Percentiles rank a stretch among this genome's conserved stretches.
Evolutionary conservation across 129 eudicot genomes (phyloP).

Genomic region (Erigeron canadensis): DNA sequence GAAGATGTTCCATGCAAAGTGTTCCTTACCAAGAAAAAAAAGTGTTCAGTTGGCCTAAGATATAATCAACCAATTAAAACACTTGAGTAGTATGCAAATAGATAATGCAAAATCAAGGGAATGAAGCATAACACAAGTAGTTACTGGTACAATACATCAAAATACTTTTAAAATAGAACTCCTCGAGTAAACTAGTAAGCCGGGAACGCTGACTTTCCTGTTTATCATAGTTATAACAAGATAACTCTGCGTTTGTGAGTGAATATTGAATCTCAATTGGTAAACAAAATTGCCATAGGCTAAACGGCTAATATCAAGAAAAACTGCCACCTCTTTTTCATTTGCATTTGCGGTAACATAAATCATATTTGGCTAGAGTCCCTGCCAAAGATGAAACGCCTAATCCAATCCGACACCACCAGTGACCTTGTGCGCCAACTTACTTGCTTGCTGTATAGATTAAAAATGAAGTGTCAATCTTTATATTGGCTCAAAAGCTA

Average conservation of each 20-base stretch:
- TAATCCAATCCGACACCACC: conserved; percentile 44
- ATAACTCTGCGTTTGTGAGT: background rate
- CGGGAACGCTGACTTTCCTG: background rate
- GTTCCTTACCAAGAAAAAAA: too few species aligned
- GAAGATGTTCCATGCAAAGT: too few species aligned
- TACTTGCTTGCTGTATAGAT: conserved; percentile 44
- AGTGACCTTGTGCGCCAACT: conserved; percentile 21
- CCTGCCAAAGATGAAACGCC: conserved; percentile 82
- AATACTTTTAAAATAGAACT: background rate
- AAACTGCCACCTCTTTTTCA: background rate
- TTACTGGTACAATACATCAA: conserved; percentile 3
- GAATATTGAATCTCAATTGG: conserved; percentile 5
- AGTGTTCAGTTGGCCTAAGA: too few species aligned
- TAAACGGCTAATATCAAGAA: background rate
- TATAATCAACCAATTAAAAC: background rate
- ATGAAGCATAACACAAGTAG: background rate
- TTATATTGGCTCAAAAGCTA: background rate
- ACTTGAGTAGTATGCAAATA: background rate
- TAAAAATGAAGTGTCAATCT: background rate
- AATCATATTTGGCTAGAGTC: conserved; percentile 74
- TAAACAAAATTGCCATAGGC: conserved; percentile 7
- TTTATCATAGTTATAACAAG: background rate
- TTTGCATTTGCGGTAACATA: background rate
- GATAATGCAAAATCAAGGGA: background rate
- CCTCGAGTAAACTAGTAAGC: conserved; percentile 10